A percentile compares a stretch with the other conserved stretches of the same genome.
These are phyloP conservation scores for Rhinocladiella mackenziei DNA, from an alignment of 2,329 filamentous ascomycete genomes.

Conservation along the genomic window DNA sequence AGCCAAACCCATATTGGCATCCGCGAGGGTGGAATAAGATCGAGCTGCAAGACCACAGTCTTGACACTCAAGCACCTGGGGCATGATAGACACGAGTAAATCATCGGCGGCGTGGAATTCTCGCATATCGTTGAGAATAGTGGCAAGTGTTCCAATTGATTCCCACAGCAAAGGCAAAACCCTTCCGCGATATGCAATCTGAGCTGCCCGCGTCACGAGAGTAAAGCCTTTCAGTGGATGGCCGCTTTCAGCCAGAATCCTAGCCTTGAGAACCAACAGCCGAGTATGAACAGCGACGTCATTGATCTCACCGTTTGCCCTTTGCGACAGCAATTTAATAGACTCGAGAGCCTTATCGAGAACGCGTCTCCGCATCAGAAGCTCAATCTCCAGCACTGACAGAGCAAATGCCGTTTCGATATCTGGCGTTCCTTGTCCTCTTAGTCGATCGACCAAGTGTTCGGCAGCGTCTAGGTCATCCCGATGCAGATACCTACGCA, in stretches of 20 bases:
- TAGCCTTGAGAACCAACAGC: conserved; percentile 68
- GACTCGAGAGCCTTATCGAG: conserved; percentile 51
- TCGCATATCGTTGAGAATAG: conserved; percentile 63
- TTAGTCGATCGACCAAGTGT: conserved; percentile 55
- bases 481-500: conserved; percentile 41
- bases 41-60: conserved; percentile 59
- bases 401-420: conserved; percentile 58
- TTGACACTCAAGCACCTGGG: conserved; percentile 70
- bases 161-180: conserved; percentile 70
- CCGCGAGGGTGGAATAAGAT: conserved; percentile 67
- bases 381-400: conserved; percentile 57
- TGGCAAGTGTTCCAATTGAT: conserved; percentile 62
- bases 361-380: conserved; percentile 52
- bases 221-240: conserved; percentile 73
- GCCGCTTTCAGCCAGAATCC: conserved; percentile 64
- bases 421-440: conserved; percentile 51
- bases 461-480: conserved; percentile 56
- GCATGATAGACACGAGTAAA: conserved; percentile 66
- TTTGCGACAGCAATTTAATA: conserved; percentile 51
- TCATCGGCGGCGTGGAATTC: conserved; percentile 66
- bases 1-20: conserved; percentile 74
- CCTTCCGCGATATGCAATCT: conserved; percentile 65
- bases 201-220: conserved; percentile 69
- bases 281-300: conserved; percentile 67
- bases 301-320: conserved; percentile 50